Evolutionary conservation across 1,139 yeast genomes (phyloP).

Genomic region (Pichia sp.): DNA sequence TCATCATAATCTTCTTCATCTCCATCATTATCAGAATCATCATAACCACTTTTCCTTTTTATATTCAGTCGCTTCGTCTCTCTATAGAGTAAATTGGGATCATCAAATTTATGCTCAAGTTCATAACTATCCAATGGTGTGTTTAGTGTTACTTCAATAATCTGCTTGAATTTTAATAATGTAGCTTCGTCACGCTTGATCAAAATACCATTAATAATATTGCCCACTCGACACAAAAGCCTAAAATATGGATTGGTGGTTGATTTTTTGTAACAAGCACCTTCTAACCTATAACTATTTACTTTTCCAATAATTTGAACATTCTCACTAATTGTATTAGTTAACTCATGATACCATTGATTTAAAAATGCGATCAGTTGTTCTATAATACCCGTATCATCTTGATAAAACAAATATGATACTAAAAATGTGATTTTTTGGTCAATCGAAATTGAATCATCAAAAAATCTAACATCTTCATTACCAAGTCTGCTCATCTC

Average conservation of each 20-base stretch:
- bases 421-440: constrained; percentile 22
- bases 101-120: constrained; percentile 17
- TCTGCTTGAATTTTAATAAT: constrained; percentile 10
- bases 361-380: constrained; percentile 12
- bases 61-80: constrained; percentile 3
- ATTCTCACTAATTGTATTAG: constrained; percentile 21
- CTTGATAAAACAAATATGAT: constrained; percentile 22
- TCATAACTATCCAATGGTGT: constrained; percentile 22
- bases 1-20: constrained; percentile 4
- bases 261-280: constrained; percentile 5
- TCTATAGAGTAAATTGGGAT: constrained; percentile 9
- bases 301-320: constrained; percentile 13
- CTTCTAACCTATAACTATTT: constrained; percentile 7
- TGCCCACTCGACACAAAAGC: constrained; percentile 28
- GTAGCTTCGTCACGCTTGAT: constrained; percentile 9
- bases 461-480: constrained; percentile 15
- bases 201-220: constrained; percentile 21
- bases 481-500: constrained; percentile 11
- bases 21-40: background rate
- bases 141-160: constrained; percentile 17
- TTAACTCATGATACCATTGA: constrained; percentile 15
- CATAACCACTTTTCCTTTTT: background rate
- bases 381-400: constrained; percentile 18
- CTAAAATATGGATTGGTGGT: constrained; percentile 28
- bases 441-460: constrained; percentile 17